Conservation (phyloP, 1,139 yeast genomes). For the Tardiomyces depauwii region DNA sequence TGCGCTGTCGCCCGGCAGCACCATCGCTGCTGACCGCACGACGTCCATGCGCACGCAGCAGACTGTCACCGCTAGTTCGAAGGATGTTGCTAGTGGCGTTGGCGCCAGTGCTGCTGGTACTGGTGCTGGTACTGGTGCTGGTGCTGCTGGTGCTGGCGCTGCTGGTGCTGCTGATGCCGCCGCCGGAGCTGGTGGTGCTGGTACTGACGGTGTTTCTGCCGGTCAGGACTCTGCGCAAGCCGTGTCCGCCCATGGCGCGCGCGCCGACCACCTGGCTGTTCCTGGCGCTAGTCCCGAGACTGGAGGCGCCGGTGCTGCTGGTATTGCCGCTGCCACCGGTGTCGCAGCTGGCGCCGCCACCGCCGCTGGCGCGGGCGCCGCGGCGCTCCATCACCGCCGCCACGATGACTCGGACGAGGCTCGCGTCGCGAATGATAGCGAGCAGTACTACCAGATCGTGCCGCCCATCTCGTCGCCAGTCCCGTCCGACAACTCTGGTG, state of each 20-base stretch:
- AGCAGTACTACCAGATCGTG: conserved; percentile 1
- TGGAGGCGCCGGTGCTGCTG: conserved; percentile 2
- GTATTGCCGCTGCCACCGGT: conserved; percentile 1
- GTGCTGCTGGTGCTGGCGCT: conserved; percentile 6
- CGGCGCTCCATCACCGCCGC: neutral
- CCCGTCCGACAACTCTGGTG: conserved; percentile 20
- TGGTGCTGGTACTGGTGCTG: conserved; percentile 8
- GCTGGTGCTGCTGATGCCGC: conserved; percentile 8
- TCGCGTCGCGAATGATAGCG: neutral
- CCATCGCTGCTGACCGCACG: conserved; percentile 5
- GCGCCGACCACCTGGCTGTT: no score
- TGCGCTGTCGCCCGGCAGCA: conserved; percentile 3
- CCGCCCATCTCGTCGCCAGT: conserved; percentile 15
- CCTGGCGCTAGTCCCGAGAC: conserved; percentile 3
- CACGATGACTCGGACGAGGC: neutral
- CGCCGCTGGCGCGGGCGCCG: neutral
- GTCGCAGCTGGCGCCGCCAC: neutral
- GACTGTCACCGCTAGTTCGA: conserved; percentile 6
- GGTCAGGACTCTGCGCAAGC: no score
- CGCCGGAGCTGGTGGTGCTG: conserved; percentile 15
- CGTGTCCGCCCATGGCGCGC: no score
- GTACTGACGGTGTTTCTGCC: conserved; percentile 14
- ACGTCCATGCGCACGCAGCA: neutral
- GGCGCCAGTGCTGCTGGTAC: conserved; percentile 8
- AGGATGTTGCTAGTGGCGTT: conserved; percentile 7